These are phyloP conservation scores for Pseudogymnoascus sp. DNA, from an alignment of 2,329 filamentous ascomycete genomes.

Conservation along the genomic window DNA sequence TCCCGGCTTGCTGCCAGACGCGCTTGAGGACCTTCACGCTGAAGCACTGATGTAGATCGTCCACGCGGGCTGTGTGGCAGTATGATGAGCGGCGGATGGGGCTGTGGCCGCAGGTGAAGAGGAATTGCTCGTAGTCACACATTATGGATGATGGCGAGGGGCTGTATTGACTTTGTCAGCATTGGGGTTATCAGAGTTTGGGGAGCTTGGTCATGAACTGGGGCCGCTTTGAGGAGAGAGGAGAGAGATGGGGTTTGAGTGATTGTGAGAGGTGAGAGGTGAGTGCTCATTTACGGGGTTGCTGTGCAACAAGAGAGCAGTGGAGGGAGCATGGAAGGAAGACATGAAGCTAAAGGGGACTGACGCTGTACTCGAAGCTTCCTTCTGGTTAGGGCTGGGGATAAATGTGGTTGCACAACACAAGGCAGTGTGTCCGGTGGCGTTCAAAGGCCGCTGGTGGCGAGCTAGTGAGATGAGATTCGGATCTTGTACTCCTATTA, in stretches of 20 bases:
- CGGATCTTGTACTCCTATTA: slow-evolving; percentile 2
- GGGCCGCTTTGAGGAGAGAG: background rate
- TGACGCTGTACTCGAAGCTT: slow-evolving; percentile 1
- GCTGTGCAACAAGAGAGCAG: background rate
- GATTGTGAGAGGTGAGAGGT: background rate
- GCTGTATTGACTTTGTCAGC: background rate
- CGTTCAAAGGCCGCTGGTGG: background rate
- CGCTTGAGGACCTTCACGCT: slow-evolving; percentile 57
- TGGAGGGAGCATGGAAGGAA: background rate
- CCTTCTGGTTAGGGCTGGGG: background rate
- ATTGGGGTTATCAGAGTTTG: background rate
- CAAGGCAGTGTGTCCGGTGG: background rate
- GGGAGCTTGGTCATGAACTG: background rate
- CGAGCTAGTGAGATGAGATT: background rate
- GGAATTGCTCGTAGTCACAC: slow-evolving; percentile 65
- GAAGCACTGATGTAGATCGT: slow-evolving; percentile 60
- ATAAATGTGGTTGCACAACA: background rate
- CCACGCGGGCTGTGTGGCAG: slow-evolving; percentile 69
- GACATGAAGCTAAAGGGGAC: background rate
- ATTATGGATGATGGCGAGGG: slow-evolving; percentile 33
- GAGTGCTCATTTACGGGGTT: background rate
- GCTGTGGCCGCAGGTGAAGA: slow-evolving; percentile 58
- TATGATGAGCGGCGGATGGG: slow-evolving; percentile 54
- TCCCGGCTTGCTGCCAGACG: slow-evolving; percentile 47
- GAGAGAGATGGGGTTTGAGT: background rate